A percentile compares a stretch with the other conserved stretches of the same genome.
Conservation (phyloP, 306 rosid genomes). For the Bauhinia variegata region DNA sequence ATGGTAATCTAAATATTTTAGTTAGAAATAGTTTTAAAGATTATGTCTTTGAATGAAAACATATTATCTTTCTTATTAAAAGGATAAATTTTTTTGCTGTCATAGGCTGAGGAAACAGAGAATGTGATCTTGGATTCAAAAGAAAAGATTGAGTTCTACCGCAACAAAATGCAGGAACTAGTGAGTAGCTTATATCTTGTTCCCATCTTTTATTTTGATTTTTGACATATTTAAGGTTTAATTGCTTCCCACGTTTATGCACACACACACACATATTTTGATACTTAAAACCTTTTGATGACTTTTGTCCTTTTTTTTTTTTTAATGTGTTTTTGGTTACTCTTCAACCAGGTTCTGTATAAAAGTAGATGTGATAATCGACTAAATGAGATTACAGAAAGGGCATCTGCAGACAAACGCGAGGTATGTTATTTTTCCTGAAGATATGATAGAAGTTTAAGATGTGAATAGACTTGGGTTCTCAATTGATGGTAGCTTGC, state of each 20-base stretch:
- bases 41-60: not conserved
- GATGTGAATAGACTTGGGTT: conserved; percentile 28
- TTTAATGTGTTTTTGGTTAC: conserved; percentile 19
- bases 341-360: conserved; percentile 70
- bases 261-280: too few relatives aligned
- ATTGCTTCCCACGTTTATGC: not conserved
- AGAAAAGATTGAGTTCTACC: conserved; percentile 82
- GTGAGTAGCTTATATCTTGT: conserved; percentile 60
- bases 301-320: not conserved
- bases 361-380: conserved; percentile 92
- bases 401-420: conserved; percentile 90
- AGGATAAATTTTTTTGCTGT: conserved; percentile 20
- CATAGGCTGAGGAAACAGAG: conserved; percentile 67
- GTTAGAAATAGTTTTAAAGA: not conserved
- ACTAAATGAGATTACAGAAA: conserved; percentile 90
- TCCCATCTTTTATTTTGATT: conserved; percentile 31
- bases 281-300: not conserved
- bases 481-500: conserved; percentile 40
- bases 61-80: conserved; percentile 13
- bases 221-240: conserved; percentile 21
- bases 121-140: conserved; percentile 74
- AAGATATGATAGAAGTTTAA: conserved; percentile 25
- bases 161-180: conserved; percentile 93
- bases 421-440: conserved; percentile 61
- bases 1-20: not conserved